Conservation (phyloP, 192 early-diverging fungal species). For the Umbelopsis ramanniana region DNA sequence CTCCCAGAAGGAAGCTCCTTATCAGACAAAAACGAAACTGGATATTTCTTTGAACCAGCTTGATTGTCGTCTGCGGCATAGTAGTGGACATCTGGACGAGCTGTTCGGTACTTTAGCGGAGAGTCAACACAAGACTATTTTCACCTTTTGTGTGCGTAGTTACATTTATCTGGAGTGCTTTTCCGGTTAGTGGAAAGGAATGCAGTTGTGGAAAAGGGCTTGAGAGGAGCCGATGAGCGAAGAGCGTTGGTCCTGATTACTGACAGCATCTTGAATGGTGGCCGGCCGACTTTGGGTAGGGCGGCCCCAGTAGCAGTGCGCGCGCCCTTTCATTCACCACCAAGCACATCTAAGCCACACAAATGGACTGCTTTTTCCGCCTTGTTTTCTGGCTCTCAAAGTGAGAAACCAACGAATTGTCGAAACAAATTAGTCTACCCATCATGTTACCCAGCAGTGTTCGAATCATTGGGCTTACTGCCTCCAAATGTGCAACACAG, state of each 20-base stretch:
- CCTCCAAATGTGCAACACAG: not conserved
- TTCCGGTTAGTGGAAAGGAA: not conserved
- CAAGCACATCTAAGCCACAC: not conserved
- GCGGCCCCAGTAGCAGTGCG: too few relatives aligned
- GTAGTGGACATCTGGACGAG: constrained; percentile 13
- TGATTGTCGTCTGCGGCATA: constrained; percentile 1
- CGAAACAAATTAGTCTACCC: not conserved
- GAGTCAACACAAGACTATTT: constrained; percentile 5
- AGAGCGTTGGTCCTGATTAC: not conserved
- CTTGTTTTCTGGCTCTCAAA: constrained; percentile 15
- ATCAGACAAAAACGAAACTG: constrained; percentile 17
- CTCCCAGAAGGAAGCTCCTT: not conserved
- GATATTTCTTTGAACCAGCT: constrained; percentile 22
- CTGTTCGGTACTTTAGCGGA: constrained; percentile 20
- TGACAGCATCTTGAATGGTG: not conserved
- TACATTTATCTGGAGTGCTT: constrained; percentile 17
- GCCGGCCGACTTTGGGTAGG: too few relatives aligned
- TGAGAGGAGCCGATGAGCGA: not conserved
- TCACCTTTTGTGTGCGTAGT: not conserved
- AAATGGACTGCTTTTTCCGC: not conserved
- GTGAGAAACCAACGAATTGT: not conserved
- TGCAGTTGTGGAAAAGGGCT: not conserved
- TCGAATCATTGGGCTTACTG: not conserved
- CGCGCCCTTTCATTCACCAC: too few relatives aligned
- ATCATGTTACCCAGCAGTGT: constrained; percentile 21